Evolutionary conservation across 164 flowering plant species (phyloP).

Genomic region (Santalum album): DNA sequence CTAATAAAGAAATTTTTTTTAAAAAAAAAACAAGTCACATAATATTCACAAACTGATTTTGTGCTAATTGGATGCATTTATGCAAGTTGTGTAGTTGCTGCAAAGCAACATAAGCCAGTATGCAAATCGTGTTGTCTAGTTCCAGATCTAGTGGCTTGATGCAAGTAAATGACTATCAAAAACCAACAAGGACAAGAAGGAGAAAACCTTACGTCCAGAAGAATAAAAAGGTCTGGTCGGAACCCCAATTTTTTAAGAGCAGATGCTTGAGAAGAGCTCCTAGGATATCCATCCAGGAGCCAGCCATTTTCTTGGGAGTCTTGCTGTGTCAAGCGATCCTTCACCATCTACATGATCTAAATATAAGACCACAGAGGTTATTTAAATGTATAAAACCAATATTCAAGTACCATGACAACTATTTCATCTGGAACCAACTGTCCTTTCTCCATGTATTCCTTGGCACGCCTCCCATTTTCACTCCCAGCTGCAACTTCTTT

Average conservation of each 20-base stretch:
- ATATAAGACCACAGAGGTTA: conserved; percentile 7
- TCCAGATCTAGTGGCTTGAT: background rate
- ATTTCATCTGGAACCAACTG: conserved; percentile 82
- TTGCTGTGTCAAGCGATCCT: conserved; percentile 60
- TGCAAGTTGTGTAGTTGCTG: too few species aligned
- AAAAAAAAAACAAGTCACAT: too few species aligned
- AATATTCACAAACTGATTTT: too few species aligned
- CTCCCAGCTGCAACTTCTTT: conserved; percentile 79
- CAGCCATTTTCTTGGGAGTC: conserved; percentile 86
- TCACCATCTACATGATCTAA: conserved; percentile 69
- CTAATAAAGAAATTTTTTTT: too few species aligned
- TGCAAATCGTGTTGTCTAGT: too few species aligned
- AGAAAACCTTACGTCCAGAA: conserved; percentile 58
- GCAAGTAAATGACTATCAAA: background rate
- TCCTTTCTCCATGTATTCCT: conserved; percentile 86
- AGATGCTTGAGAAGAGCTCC: conserved; percentile 86
- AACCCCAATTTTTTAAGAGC: conserved; percentile 69
- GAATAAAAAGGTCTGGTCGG: conserved; percentile 79
- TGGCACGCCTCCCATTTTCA: conserved; percentile 84
- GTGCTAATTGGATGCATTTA: too few species aligned
- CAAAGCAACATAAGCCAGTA: too few species aligned
- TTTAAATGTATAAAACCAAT: conserved; percentile 4
- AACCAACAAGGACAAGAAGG: background rate
- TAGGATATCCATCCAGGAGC: conserved; percentile 98
- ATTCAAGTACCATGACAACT: conserved; percentile 63